These are phyloP conservation scores for Asclepias syriaca DNA, from an alignment of 257 asterid genomes.

Conservation along the genomic window DNA sequence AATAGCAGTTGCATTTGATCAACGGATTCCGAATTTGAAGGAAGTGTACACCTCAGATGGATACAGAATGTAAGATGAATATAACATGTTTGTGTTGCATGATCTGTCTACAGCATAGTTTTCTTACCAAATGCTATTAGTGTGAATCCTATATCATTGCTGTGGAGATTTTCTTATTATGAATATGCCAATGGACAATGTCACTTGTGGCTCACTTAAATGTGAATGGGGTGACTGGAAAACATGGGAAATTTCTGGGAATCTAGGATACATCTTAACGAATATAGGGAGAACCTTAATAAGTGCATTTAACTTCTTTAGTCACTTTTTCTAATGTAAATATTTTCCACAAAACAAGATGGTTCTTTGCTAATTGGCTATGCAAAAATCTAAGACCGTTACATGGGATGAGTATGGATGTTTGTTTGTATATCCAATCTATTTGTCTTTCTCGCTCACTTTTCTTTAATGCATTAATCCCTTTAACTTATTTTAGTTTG, in stretches of 20 bases:
- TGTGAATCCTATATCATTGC: neutral
- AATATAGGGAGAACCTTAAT: neutral
- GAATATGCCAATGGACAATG: neutral
- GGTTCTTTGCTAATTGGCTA: neutral
- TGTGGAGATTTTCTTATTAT: neutral
- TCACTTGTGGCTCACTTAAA: neutral
- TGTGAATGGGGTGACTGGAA: neutral
- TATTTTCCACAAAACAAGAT: neutral
- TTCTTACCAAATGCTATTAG: neutral
- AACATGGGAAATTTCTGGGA: neutral
- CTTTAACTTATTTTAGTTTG: too few relatives aligned
- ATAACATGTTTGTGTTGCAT: neutral
- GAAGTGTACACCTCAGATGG: conserved; percentile 92
- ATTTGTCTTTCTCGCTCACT: neutral
- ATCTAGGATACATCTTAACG: neutral
- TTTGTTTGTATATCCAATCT: neutral
- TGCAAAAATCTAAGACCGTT: neutral
- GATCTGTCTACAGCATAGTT: neutral
- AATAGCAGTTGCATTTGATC: conserved; percentile 66
- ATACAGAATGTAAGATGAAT: conserved; percentile 56
- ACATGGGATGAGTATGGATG: neutral
- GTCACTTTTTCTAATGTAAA: neutral
- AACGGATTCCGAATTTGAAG: conserved; percentile 61
- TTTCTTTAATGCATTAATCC: neutral
- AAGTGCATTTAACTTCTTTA: neutral